Evolutionary conservation across 1,284 basidiomycete genomes (phyloP).

Genomic region (Phaffia rhodozyma): DNA sequence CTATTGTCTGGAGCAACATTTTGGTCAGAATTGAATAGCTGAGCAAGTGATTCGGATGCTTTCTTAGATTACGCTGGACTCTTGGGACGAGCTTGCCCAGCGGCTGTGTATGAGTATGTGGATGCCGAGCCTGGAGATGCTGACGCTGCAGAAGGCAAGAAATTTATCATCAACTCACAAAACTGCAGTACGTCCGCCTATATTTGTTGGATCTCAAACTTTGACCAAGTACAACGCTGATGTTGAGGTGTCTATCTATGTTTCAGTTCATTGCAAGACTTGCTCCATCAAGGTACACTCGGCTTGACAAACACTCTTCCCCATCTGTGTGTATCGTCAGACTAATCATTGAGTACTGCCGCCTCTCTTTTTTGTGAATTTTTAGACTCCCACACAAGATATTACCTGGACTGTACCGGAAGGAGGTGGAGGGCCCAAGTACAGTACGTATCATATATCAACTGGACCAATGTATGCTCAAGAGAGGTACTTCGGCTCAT

Average conservation of each 20-base stretch:
- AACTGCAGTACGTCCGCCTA: conserved; percentile 34
- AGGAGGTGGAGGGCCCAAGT: conserved; percentile 86
- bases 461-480: no score
- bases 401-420: conserved; percentile 91
- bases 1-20: background rate
- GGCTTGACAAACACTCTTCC: background rate
- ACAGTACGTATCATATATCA: conserved; percentile 46
- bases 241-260: conserved; percentile 40
- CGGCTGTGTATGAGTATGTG: conserved; percentile 95
- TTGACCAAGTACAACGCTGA: conserved; percentile 9
- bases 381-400: conserved; percentile 63
- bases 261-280: conserved; percentile 81
- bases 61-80: conserved; percentile 63
- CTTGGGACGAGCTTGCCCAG: conserved; percentile 81
- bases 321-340: background rate
- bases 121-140: conserved; percentile 45
- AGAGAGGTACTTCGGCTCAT: background rate
- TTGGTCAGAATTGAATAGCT: background rate
- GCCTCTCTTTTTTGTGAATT: no score
- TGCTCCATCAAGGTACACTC: conserved; percentile 67
- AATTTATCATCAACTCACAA: conserved; percentile 92
- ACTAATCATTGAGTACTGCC: background rate
- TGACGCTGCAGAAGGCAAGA: conserved; percentile 56
- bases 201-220: background rate
- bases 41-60: background rate